phyloP scores from a whole-genome alignment of 106 monocot genomes.

The Dioscorea alata region DNA sequence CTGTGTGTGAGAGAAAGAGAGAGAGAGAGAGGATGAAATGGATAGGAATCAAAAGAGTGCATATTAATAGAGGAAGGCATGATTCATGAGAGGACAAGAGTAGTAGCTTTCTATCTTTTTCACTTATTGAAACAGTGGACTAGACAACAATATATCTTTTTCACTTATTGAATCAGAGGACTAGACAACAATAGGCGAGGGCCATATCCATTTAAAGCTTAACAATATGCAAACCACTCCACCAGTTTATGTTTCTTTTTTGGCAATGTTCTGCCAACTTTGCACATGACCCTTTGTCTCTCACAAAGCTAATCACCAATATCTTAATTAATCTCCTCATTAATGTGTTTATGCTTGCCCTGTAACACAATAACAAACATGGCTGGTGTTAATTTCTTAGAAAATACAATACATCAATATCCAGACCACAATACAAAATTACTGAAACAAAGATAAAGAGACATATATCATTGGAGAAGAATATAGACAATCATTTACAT shows the following conservation, averaged over 20 bases:
- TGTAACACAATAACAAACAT: too few species aligned
- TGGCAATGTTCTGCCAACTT: too few species aligned
- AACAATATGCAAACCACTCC: neutral
- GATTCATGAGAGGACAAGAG: neutral
- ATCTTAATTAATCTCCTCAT: too few species aligned
- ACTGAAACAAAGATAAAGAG: too few species aligned
- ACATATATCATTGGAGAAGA: too few species aligned
- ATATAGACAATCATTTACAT: too few species aligned
- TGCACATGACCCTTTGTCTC: too few species aligned
- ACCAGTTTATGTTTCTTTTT: neutral
- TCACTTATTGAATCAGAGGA: neutral
- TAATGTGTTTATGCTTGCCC: too few species aligned
- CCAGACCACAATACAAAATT: too few species aligned
- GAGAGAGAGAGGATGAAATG: neutral
- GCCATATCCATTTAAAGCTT: neutral
- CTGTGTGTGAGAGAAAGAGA: neutral
- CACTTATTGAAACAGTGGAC: neutral
- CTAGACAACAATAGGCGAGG: neutral
- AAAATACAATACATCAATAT: too few species aligned
- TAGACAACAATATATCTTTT: neutral
- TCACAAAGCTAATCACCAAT: too few species aligned
- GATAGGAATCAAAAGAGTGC: slow-evolving; percentile 7
- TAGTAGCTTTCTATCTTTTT: slow-evolving; percentile 1
- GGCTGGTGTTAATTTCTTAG: too few species aligned
- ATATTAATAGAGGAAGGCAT: neutral